These are phyloP conservation scores for Lanmaoa rubissima DNA, from an alignment of 768 basidiomycete species.

Conservation along the genomic window DNA sequence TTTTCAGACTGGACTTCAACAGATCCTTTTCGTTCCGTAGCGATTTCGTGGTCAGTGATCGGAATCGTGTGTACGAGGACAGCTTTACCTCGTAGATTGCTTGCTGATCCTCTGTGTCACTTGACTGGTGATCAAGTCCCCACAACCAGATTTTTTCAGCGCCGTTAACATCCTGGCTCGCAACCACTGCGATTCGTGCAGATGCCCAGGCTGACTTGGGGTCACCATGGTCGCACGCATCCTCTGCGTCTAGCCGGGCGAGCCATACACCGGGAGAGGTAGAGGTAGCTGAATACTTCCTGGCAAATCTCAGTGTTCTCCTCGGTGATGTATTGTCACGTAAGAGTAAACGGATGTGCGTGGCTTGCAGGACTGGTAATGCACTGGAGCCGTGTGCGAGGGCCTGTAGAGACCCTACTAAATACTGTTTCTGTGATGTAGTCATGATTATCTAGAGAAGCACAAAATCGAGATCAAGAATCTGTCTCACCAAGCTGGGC, in stretches of 20 bases:
- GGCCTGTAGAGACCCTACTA: constrained; percentile 44
- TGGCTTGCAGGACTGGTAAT: constrained; percentile 34
- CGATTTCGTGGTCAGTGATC: not conserved
- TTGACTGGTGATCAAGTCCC: constrained; percentile 40
- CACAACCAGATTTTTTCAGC: constrained; percentile 51
- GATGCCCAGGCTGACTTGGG: constrained; percentile 41
- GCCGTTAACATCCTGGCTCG: constrained; percentile 20
- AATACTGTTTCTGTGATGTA: constrained; percentile 49
- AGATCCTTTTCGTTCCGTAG: constrained; percentile 34
- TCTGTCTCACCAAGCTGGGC: constrained; percentile 30
- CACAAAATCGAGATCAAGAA: not conserved
- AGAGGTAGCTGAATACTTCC: constrained; percentile 45
- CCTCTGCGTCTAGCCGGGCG: constrained; percentile 47
- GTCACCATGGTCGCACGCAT: constrained; percentile 23
- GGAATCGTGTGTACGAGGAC: not conserved
- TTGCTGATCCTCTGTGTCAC: constrained; percentile 16
- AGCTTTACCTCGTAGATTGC: constrained; percentile 35
- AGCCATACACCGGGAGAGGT: constrained; percentile 50
- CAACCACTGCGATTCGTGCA: constrained; percentile 40
- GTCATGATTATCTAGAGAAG: not conserved
- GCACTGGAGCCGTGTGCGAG: constrained; percentile 26
- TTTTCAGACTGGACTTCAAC: constrained; percentile 47
- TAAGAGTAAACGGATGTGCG: constrained; percentile 37
- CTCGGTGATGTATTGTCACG: constrained; percentile 22
- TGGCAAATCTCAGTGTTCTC: constrained; percentile 40